These are phyloP conservation scores for Leptographium radiaticola DNA, from an alignment of 2,329 filamentous ascomycete species.

Conservation along the genomic window DNA sequence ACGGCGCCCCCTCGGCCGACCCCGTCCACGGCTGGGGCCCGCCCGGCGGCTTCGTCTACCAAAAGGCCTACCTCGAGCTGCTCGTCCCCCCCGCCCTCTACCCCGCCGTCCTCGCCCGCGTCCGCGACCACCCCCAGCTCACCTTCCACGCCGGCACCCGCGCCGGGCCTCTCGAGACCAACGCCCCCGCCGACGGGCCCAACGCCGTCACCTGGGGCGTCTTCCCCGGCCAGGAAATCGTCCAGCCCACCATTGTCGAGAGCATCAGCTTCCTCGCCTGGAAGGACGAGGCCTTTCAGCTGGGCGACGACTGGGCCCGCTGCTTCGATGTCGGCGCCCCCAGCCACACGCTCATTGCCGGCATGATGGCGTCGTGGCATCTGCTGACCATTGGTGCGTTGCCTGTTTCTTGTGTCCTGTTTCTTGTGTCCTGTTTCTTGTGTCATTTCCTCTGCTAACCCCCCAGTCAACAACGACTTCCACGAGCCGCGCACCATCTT, in stretches of 20 bases:
- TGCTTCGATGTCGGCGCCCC: conserved; percentile 69
- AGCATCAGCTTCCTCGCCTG: conserved; percentile 94
- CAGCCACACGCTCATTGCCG: conserved; percentile 67
- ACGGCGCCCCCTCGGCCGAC: conserved; percentile 79
- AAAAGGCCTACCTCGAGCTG: conserved; percentile 93
- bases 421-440: background rate
- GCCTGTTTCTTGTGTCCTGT: background rate
- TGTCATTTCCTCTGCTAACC: background rate
- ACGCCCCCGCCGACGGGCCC: conserved; percentile 71
- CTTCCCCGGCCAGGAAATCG: conserved; percentile 96
- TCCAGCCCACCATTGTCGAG: conserved; percentile 99
- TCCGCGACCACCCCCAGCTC: conserved; percentile 66
- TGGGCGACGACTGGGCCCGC: conserved; percentile 87
- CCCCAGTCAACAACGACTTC: conserved; percentile 90
- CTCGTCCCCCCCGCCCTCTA: conserved; percentile 73
- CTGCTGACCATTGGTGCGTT: conserved; percentile 82
- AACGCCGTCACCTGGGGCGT: conserved; percentile 99
- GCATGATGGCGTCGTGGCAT: conserved; percentile 82
- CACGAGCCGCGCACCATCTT: conserved; percentile 73
- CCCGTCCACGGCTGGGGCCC: conserved; percentile 90
- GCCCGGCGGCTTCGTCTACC: conserved; percentile 89
- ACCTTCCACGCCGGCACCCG: conserved; percentile 93
- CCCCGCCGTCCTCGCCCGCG: conserved; percentile 60
- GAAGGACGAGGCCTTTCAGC: conserved; percentile 93
- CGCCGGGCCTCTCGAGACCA: conserved; percentile 68